Evolutionary conservation across 2,329 filamentous ascomycete genomes (phyloP), one percentile per base, ranked within the genome.

Genomic region (Aspergillus bombycis): DNA sequence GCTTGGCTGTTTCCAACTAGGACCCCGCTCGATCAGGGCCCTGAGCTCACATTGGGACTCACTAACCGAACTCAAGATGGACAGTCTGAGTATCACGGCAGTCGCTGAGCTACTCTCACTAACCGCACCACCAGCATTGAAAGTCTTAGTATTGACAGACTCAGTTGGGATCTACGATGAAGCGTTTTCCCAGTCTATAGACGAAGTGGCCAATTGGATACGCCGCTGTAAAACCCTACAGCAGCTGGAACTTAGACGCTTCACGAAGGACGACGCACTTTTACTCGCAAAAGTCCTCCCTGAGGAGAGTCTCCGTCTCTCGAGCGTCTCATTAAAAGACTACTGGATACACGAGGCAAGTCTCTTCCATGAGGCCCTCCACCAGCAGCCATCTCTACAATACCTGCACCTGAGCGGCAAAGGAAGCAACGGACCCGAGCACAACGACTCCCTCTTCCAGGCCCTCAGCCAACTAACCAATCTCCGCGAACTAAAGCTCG

Each of bases 1-100:
- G 32, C 81, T 88, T 60, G 85, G 84, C 70, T 78, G 81, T 46
- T 86, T 86, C 66, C 77, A 81, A 3, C 80, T 90, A 19, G 84
- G 84, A 0, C 75, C 79, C 3, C 79, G 85, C 50, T 85, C 87
- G 0, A 84, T 90, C 54, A 73, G 80, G 30, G 82, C 84, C 4
- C 69, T 89, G 7, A 83, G 81, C 63, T 77, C 78, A 26, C 87
- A 89, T 67, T 77, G 80, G 16, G 74, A 80, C 48, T 87, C 88
- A 5, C 77, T 92, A 12, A 83, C 79, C 63, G 77, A 82, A 63
- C 74, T 89, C 62, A 82, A 82, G 64, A 74, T 89, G 4, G 73
- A 74, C 45, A 81, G 78, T 55, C 74, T 88, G 52, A 81, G 75
- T 34, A 79, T 77, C 56, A 80, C 83, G 60, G 82, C 81, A 11